phyloP scores from a whole-genome alignment of 352 stramenopile species.

The Pythium diclinum region DNA sequence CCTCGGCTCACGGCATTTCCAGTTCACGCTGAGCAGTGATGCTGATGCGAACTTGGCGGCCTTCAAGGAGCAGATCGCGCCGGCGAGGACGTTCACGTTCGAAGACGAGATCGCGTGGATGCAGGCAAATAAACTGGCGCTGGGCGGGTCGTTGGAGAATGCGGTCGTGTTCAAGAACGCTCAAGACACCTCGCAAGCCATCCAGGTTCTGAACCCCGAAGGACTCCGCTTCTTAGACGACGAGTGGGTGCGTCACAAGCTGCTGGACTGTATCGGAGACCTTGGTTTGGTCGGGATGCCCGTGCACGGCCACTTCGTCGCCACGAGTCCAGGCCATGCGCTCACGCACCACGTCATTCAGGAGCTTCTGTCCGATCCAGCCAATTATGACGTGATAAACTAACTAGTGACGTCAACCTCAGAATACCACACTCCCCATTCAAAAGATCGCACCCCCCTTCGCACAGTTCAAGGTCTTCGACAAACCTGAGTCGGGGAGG shows the following conservation, averaged over 20 bases:
- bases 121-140: constrained; percentile 45
- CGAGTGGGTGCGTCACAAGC: constrained; percentile 72
- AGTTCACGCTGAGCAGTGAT: constrained; percentile 39
- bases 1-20: constrained; percentile 41
- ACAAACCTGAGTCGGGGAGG: too few relatives aligned
- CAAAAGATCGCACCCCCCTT: too few relatives aligned
- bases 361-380: constrained; percentile 39
- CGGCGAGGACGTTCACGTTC: constrained; percentile 71
- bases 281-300: constrained; percentile 50
- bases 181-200: background rate
- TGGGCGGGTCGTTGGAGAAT: constrained; percentile 60
- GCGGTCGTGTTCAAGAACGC: constrained; percentile 53
- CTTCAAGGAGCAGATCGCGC: constrained; percentile 42
- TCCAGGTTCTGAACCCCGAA: constrained; percentile 40
- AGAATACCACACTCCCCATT: background rate
- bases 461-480: too few relatives aligned
- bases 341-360: constrained; percentile 59
- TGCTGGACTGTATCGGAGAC: constrained; percentile 72
- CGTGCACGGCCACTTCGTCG: constrained; percentile 64
- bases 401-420: background rate
- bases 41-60: constrained; percentile 23
- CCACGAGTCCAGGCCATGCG: constrained; percentile 61
- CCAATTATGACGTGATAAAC: constrained; percentile 38
- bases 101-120: constrained; percentile 67
- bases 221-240: constrained; percentile 49